Percentiles rank a stretch among this genome's conserved stretches.
Evolutionary conservation across 2,329 filamentous ascomycete genomes (phyloP).

Genomic region (Verticillium klebahnii): DNA sequence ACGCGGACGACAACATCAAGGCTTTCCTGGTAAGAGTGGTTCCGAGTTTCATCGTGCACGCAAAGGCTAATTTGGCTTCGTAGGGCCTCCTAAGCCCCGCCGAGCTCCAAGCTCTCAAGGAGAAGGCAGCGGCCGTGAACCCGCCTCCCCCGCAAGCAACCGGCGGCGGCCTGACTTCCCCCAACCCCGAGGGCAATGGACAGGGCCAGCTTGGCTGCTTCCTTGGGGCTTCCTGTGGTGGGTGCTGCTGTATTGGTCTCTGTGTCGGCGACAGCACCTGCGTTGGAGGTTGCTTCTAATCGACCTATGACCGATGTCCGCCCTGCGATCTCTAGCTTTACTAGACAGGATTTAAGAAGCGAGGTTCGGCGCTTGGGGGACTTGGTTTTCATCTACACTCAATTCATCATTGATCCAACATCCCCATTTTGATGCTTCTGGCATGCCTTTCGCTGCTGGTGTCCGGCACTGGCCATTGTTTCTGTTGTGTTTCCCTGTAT

Average conservation of each 20-base stretch:
- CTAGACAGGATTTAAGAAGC: no score
- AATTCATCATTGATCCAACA: no score
- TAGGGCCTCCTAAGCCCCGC: background rate
- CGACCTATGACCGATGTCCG: background rate
- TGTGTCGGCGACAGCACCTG: background rate
- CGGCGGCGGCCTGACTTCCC: background rate
- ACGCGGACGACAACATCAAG: background rate
- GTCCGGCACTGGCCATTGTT: no score
- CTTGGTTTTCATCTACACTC: no score
- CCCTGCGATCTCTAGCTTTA: no score
- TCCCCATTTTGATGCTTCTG: no score
- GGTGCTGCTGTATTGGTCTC: background rate
- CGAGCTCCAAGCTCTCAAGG: background rate
- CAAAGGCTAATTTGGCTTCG: background rate
- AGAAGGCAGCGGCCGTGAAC: background rate
- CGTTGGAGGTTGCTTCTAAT: background rate
- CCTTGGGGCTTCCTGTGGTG: background rate
- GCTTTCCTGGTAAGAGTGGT: background rate
- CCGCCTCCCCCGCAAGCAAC: background rate
- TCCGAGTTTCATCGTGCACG: background rate
- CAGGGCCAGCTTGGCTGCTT: background rate
- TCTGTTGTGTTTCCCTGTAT: no score
- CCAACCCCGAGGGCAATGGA: background rate
- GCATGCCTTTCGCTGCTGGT: no score
- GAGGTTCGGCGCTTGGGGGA: no score